Evolutionary conservation across 495 filamentous ascomycete species (phyloP).

Genomic region (Podospora didyma): DNA sequence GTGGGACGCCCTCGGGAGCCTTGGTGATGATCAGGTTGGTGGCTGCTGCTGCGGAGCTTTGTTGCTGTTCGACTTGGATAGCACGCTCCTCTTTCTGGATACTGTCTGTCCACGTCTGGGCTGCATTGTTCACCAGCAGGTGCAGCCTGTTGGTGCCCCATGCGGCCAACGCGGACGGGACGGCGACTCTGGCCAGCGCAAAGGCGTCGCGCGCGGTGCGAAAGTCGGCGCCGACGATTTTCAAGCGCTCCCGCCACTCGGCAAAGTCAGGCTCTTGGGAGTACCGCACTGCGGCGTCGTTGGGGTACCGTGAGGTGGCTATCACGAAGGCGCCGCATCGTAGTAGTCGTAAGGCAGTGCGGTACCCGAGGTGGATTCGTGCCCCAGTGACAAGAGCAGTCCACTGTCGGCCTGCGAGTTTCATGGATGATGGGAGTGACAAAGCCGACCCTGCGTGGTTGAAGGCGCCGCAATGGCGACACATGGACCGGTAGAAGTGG

Average conservation of each 20-base stretch:
- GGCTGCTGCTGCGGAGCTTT: background rate
- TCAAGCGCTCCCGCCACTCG: conserved; percentile 31
- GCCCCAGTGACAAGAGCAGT: conserved; percentile 47
- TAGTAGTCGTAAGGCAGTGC: conserved; percentile 40
- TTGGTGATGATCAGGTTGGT: background rate
- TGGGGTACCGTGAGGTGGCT: conserved; percentile 43
- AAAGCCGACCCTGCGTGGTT: conserved; percentile 25
- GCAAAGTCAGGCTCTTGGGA: conserved; percentile 29
- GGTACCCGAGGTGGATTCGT: conserved; percentile 43
- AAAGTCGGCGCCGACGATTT: conserved; percentile 45
- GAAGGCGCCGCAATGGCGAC: conserved; percentile 33
- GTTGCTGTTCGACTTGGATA: conserved; percentile 13
- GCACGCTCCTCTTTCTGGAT: conserved; percentile 34
- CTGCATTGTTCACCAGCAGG: conserved; percentile 48
- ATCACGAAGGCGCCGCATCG: conserved; percentile 46
- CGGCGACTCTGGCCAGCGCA: conserved; percentile 23
- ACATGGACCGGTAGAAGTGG: conserved; percentile 34
- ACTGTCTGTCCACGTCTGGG: conserved; percentile 46
- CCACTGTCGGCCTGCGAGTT: conserved; percentile 18
- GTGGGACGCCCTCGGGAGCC: no score
- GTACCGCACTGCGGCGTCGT: conserved; percentile 41
- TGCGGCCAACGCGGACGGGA: background rate
- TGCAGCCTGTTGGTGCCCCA: conserved; percentile 32
- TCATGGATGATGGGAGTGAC: conserved; percentile 33
- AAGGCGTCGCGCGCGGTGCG: conserved; percentile 42